These are phyloP conservation scores for Melastoma malabathricum DNA, from an alignment of 345 rosid genomes.

Conservation along the genomic window DNA sequence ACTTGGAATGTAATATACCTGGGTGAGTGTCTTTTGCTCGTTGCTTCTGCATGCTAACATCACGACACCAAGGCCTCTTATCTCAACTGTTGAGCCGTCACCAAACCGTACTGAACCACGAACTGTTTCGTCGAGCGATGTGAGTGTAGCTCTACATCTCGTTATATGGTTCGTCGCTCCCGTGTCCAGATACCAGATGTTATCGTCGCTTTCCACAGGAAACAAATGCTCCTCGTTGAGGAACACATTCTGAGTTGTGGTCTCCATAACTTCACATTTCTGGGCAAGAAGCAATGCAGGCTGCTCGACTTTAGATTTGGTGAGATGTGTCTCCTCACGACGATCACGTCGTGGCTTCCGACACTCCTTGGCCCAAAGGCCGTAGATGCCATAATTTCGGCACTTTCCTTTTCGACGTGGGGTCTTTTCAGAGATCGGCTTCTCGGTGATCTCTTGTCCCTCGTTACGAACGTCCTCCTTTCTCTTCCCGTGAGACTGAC, in stretches of 20 bases:
- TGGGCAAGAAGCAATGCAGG: too few species aligned
- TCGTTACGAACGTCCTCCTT: too few species aligned
- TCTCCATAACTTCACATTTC: too few species aligned
- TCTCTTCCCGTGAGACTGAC: too few species aligned
- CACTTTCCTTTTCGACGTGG: not conserved
- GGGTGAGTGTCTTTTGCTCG: not conserved
- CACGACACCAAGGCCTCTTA: not conserved
- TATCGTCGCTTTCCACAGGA: not conserved
- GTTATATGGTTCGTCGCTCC: not conserved
- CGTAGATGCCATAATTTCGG: not conserved
- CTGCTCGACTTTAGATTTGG: too few species aligned
- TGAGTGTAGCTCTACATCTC: not conserved
- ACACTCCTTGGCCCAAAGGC: not conserved
- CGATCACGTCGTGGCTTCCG: not conserved
- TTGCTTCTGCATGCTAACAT: not conserved
- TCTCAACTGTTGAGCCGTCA: conserved; percentile 1
- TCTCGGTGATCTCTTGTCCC: too few species aligned
- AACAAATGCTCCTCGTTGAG: not conserved
- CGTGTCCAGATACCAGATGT: conserved; percentile 1
- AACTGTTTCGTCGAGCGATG: conserved; percentile 1
- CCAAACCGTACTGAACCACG: conserved; percentile 1
- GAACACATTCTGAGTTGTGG: not conserved
- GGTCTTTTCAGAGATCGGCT: too few species aligned
- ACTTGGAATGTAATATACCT: conserved; percentile 4
- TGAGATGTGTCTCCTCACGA: not conserved